A percentile compares a stretch with the other conserved stretches of the same genome.
These are phyloP conservation scores for Lithocarpus polystachyus DNA, from an alignment of 306 rosid genomes.

Conservation along the genomic window DNA sequence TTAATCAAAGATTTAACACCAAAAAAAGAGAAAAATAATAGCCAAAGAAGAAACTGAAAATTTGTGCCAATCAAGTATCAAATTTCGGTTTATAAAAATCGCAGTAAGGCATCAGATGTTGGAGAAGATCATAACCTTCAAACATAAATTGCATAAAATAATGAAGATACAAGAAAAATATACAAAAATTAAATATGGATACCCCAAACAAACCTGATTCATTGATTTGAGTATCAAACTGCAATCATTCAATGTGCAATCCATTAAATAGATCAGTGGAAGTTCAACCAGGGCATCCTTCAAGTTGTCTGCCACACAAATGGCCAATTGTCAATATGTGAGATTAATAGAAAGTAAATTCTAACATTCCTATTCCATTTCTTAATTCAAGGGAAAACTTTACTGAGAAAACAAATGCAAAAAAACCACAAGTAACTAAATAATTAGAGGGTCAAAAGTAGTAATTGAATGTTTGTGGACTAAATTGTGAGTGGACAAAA, in stretches of 20 bases:
- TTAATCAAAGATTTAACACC: not conserved
- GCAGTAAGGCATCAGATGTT: not conserved
- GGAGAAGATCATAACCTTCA: not conserved
- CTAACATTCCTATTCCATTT: constrained; percentile 16
- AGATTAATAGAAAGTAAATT: not conserved
- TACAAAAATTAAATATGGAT: constrained; percentile 6
- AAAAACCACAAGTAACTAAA: not conserved
- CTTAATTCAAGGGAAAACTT: not conserved
- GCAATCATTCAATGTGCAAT: constrained; percentile 88
- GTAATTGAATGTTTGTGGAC: no score
- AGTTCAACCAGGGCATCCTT: constrained; percentile 44
- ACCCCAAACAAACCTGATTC: constrained; percentile 55
- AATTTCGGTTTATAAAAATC: not conserved
- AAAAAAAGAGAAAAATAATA: not conserved
- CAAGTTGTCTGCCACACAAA: constrained; percentile 49
- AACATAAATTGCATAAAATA: not conserved
- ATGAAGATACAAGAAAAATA: constrained; percentile 4
- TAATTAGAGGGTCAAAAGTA: no score
- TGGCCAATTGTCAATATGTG: constrained; percentile 18
- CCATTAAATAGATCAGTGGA: constrained; percentile 77
- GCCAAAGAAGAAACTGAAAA: not conserved
- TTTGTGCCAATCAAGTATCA: not conserved
- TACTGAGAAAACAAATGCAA: not conserved
- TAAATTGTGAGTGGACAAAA: no score
- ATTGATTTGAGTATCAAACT: constrained; percentile 58